Evolutionary conservation across 2,329 filamentous ascomycete genomes (phyloP).

Genomic region (Colletotrichum sansevieriae): DNA sequence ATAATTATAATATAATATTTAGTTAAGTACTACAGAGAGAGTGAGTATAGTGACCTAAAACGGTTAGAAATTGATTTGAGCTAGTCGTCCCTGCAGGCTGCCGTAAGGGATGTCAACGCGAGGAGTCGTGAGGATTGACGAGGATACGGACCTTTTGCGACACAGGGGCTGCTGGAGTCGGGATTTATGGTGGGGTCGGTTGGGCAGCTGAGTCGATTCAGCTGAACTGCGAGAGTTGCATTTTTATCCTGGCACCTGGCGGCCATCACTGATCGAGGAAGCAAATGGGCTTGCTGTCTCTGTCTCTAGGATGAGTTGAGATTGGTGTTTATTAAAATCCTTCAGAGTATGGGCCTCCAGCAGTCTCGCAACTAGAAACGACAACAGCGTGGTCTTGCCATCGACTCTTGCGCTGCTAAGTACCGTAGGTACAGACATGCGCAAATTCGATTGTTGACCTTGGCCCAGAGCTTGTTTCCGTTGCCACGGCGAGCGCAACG

Average conservation of each 20-base stretch:
- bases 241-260: no score
- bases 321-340: not conserved
- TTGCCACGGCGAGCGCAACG: conserved; percentile 34
- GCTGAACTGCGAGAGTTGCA: not conserved
- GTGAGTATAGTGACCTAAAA: no score
- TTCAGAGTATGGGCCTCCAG: not conserved
- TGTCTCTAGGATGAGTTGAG: not conserved
- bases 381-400: not conserved
- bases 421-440: no score
- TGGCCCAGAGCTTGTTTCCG: conserved; percentile 20
- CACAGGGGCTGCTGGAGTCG: not conserved
- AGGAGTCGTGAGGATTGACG: not conserved
- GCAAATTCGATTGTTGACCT: conserved; percentile 37
- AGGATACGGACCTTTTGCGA: conserved; percentile 3
- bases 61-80: no score
- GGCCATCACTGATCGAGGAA: not conserved
- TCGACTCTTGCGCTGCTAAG: not conserved
- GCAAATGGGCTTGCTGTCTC: conserved; percentile 3
- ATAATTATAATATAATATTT: no score
- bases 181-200: not conserved
- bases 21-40: no score
- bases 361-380: not conserved
- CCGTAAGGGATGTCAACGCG: no score
- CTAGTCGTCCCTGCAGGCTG: no score
- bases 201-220: conserved; percentile 28